These are phyloP conservation scores for Blastobotrys elegans DNA, from an alignment of 1,139 yeast species.

Conservation along the genomic window DNA sequence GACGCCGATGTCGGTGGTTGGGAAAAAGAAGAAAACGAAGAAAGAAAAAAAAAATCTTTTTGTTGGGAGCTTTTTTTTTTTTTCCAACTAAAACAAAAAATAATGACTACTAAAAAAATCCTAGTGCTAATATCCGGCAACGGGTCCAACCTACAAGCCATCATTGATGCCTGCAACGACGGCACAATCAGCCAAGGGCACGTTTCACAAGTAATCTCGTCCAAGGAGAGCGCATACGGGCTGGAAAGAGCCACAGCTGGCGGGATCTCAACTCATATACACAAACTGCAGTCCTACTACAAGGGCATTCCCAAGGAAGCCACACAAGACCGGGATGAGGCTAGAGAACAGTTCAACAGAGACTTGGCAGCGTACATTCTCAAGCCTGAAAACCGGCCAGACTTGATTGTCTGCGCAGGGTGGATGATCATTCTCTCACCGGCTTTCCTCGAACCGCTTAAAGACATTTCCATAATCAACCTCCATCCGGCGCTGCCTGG, in stretches of 20 bases:
- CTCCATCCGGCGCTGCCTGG: constrained; percentile 97
- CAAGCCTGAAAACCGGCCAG: constrained; percentile 47
- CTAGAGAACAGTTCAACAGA: constrained; percentile 66
- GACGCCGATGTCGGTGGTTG: too few species aligned
- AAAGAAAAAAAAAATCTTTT: not conserved
- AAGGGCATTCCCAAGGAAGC: constrained; percentile 65
- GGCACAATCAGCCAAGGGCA: constrained; percentile 47
- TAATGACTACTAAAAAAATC: constrained; percentile 33
- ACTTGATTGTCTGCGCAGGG: constrained; percentile 92
- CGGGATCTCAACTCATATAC: constrained; percentile 62
- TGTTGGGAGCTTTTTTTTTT: not conserved
- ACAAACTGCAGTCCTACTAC: constrained; percentile 61
- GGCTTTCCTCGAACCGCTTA: constrained; percentile 62
- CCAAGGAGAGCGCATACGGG: constrained; percentile 79
- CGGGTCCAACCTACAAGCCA: constrained; percentile 90
- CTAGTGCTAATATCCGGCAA: constrained; percentile 89
- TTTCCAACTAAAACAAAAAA: not conserved
- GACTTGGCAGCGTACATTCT: constrained; percentile 72
- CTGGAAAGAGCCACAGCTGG: constrained; percentile 68
- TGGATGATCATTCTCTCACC: constrained; percentile 94
- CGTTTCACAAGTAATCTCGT: constrained; percentile 75
- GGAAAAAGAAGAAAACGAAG: not conserved
- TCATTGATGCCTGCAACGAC: constrained; percentile 63
- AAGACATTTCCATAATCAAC: constrained; percentile 73
- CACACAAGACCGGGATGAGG: constrained; percentile 48